These are phyloP conservation scores for Hypholoma sublateritium DNA, from an alignment of 768 basidiomycete genomes.

Conservation along the genomic window DNA sequence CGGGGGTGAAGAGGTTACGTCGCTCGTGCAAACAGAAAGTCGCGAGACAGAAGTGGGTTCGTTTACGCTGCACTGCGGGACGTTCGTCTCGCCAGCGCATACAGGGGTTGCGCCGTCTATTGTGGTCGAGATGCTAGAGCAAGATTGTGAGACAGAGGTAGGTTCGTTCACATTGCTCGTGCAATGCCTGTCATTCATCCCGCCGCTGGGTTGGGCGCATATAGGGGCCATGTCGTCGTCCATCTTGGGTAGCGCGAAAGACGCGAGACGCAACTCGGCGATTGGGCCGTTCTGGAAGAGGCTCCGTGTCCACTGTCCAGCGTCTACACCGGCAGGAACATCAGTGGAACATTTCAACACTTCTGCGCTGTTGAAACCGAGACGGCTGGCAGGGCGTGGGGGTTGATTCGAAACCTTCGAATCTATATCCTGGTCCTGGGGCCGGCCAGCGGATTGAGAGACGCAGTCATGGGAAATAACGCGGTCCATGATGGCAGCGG, in stretches of 20 bases:
- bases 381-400: conserved; percentile 46
- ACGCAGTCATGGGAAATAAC: conserved; percentile 14
- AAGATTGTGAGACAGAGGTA: too few species aligned
- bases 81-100: conserved; percentile 1
- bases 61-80: background rate
- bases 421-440: conserved; percentile 11
- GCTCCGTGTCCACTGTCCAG: conserved; percentile 18
- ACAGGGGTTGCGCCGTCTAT: too few species aligned
- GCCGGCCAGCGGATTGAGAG: conserved; percentile 12
- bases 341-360: conserved; percentile 14
- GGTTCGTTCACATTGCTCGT: too few species aligned
- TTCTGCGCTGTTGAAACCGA: conserved; percentile 39
- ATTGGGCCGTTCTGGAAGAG: conserved; percentile 20
- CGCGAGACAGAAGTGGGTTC: too few species aligned
- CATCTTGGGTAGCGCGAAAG: conserved; percentile 9
- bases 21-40: too few species aligned
- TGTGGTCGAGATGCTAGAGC: too few species aligned
- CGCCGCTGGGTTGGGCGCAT: conserved; percentile 1
- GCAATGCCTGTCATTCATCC: background rate
- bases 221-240: background rate
- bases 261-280: conserved; percentile 12
- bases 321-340: conserved; percentile 13
- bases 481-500: conserved; percentile 18
- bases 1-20: conserved; percentile 15
- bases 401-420: conserved; percentile 24